Evolutionary conservation across 106 monocot genomes (phyloP).

Genomic region (Phalaenopsis equestris): DNA sequence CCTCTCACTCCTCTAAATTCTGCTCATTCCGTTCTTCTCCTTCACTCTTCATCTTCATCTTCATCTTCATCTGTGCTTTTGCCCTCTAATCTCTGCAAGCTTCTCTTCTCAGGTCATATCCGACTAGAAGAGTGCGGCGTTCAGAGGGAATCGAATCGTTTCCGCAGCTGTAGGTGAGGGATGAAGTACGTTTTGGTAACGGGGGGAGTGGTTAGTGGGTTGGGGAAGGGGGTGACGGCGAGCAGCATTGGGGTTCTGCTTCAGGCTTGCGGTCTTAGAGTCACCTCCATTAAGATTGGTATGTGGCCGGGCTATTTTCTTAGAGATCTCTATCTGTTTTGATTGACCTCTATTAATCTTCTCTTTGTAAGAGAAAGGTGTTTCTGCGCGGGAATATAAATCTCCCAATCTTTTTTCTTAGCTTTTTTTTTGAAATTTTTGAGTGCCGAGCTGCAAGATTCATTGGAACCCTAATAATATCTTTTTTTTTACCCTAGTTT

Average conservation of each 20-base stretch:
- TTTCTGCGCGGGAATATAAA: background rate
- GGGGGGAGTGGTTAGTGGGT: constrained; percentile 23
- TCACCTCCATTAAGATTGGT: constrained; percentile 25
- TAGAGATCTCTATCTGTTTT: background rate
- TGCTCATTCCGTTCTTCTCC: background rate
- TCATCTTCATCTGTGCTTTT: background rate
- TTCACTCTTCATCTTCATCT: background rate
- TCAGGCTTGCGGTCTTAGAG: constrained; percentile 13
- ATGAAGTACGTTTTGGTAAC: constrained; percentile 25
- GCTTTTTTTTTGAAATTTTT: background rate
- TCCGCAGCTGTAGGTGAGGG: background rate
- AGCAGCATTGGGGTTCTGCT: constrained; percentile 25
- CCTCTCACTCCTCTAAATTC: background rate
- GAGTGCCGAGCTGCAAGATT: background rate
- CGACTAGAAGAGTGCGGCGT: background rate
- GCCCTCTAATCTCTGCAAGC: background rate
- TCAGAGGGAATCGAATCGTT: background rate
- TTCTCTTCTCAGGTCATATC: background rate
- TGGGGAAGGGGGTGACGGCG: constrained; percentile 22
- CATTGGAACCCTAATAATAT: too few species aligned
- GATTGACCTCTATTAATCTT: background rate
- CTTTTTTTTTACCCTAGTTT: background rate
- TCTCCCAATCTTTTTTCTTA: background rate
- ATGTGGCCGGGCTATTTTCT: background rate
- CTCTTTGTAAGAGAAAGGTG: background rate